Conservation (phyloP, 495 filamentous ascomycete species). For the Tuber indicum region DNA sequence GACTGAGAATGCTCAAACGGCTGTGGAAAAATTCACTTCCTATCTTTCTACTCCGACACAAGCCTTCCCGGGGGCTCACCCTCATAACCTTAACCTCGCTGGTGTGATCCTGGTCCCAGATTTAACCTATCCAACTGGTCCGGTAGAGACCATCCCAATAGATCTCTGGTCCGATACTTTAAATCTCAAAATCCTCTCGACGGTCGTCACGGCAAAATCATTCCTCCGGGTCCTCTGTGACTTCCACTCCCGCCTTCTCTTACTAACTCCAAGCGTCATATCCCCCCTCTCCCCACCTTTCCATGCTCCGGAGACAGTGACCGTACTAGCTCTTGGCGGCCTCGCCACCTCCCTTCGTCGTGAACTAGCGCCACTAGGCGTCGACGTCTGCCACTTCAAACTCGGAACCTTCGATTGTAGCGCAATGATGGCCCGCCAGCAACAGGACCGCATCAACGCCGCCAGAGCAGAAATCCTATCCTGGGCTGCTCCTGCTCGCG, state of each 20-base stretch:
- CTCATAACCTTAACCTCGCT: constrained; percentile 65
- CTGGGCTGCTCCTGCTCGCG: constrained; percentile 56
- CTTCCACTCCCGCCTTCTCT: constrained; percentile 57
- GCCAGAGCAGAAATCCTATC: constrained; percentile 53
- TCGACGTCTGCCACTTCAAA: constrained; percentile 74
- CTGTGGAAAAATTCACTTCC: constrained; percentile 59
- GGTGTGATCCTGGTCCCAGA: constrained; percentile 73
- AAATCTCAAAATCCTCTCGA: constrained; percentile 86
- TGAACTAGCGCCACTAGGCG: constrained; percentile 64
- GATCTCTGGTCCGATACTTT: constrained; percentile 79
- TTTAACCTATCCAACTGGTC: constrained; percentile 63
- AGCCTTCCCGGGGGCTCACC: constrained; percentile 62
- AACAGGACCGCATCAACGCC: constrained; percentile 26
- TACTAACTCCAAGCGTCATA: constrained; percentile 80
- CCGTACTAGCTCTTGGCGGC: constrained; percentile 70
- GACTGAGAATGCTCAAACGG: constrained; percentile 49
- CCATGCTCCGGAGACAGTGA: constrained; percentile 72
- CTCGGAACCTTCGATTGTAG: constrained; percentile 77
- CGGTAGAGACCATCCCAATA: constrained; percentile 73
- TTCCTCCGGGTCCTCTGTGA: constrained; percentile 75
- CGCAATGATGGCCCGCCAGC: constrained; percentile 18
- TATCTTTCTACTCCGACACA: constrained; percentile 65
- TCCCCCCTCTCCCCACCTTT: constrained; percentile 75
- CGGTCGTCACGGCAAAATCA: constrained; percentile 74
- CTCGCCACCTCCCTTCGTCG: constrained; percentile 68